Base-by-base conservation (phyloP, 768 basidiomycete genomes). In the Hydnomerulius pinastri region DNA sequence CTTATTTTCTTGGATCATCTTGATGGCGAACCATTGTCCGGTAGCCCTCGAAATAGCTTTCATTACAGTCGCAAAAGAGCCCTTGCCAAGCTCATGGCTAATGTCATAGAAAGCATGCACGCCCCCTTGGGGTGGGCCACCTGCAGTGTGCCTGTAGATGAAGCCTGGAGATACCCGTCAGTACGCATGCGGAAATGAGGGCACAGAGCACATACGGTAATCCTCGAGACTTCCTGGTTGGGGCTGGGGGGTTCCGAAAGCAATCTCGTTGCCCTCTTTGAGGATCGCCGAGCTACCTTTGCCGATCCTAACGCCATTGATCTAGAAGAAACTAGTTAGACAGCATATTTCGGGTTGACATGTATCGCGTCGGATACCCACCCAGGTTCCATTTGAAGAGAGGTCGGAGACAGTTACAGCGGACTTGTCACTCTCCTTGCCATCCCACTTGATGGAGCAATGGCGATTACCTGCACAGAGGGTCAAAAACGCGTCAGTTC, bases 31-130 rank as follows among this genome's bases (percentile, higher is more conserved):
- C 77, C 83, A 83, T 49, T 79, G 71, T 10, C 92, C 92, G 10
- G 86, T 87, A 18, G 70, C 66, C 9, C 84, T 81, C 57, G 83
- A 78, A 38, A 94, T 74, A 1, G 90, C 93, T 65, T 87, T 90
- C 73, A 86, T 80, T 17, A 98, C 96, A 9, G 86, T 87, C 4
- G 93, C 96, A 64, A 97, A 98, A 2, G 91, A 85, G 8, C 96
- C 96, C 58, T 86, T 87, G 46, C 96, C 96, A 3, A 98, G 80
- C 66, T 90, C 86, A 43, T 73, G 66, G 27, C 76, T 73, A 32
- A 90, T 61, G 54, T 90, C 87, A 64, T 91, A 91, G 47, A 74
- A 71, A 1, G 78, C 78, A 61, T 85, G 81, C 9, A 91, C 67
- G 3, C 84, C 85, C 4, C 73, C 74, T 18, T 68, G 69, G 0